Percentiles rank a stretch among this genome's conserved stretches.
phyloP scores from a whole-genome alignment of 805 yeast genomes.

The Blastobotrys americana region DNA sequence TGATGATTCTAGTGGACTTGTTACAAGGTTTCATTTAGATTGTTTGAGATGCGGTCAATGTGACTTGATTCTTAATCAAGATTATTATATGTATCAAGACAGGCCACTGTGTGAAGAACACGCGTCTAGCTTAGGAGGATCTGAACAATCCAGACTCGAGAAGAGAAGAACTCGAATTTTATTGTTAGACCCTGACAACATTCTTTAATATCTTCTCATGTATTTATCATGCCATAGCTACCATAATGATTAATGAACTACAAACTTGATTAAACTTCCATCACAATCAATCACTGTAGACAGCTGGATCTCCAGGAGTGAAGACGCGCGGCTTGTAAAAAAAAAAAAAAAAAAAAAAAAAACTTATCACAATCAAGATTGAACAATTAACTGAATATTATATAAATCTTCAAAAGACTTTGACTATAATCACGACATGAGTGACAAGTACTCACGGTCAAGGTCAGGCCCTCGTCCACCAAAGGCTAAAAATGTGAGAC shows the following conservation, averaged over 20 bases:
- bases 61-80: conserved; percentile 24
- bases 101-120: conserved; percentile 32
- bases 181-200: conserved; percentile 19
- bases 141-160: conserved; percentile 15
- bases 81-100: conserved; percentile 29
- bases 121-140: conserved; percentile 19
- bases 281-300: too few relatives aligned
- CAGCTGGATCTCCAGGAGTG: too few relatives aligned
- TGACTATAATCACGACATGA: background rate
- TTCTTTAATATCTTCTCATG: too few relatives aligned
- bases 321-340: background rate
- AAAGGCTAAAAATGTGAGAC: conserved; percentile 46
- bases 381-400: background rate
- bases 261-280: too few relatives aligned
- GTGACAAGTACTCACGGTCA: background rate
- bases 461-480: background rate
- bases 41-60: conserved; percentile 71
- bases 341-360: background rate
- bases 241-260: background rate
- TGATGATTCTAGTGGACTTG: conserved; percentile 35
- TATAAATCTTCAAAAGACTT: conserved; percentile 1
- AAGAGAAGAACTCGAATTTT: conserved; percentile 28
- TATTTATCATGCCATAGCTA: too few relatives aligned
- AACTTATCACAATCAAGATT: background rate
- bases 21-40: conserved; percentile 63